Evolutionary conservation across 345 rosid species (phyloP).

Genomic region (Lenwebbia sp.): DNA sequence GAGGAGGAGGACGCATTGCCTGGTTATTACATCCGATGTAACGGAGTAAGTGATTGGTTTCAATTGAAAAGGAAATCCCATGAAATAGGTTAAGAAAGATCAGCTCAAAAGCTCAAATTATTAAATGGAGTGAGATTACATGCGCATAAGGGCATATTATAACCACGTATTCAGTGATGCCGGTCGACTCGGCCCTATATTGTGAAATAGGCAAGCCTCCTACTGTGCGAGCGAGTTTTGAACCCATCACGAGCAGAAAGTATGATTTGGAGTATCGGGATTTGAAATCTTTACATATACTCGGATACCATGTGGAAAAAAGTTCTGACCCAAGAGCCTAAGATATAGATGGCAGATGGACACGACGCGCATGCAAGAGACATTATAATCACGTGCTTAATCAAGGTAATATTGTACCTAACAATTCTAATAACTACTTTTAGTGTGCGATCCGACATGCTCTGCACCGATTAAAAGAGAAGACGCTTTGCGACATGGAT

Average conservation of each 20-base stretch:
- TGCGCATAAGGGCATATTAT: not conserved
- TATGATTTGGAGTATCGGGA: not conserved
- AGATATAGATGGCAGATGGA: not conserved
- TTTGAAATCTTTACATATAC: not conserved
- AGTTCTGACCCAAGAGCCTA: not conserved
- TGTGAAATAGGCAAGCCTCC: not conserved
- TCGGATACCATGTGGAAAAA: fast-evolving
- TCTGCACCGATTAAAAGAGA: not conserved
- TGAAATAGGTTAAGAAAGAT: not conserved
- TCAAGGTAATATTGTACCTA: not conserved
- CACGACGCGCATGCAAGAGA: fast-evolving
- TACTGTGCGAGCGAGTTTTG: not conserved
- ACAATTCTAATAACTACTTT: not conserved
- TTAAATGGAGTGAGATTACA: not conserved
- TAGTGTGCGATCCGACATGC: not conserved
- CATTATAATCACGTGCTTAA: not conserved
- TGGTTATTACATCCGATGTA: not conserved
- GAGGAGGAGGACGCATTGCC: not conserved
- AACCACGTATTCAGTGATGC: not conserved
- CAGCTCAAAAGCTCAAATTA: not conserved
- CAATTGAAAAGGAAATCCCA: not conserved
- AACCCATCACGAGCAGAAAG: not conserved
- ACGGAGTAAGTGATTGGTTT: not conserved
- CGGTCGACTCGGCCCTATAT: fast-evolving
- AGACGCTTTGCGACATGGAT: not conserved